Conservation (phyloP, 345 rosid species). For the Ricinus communis region DNA sequence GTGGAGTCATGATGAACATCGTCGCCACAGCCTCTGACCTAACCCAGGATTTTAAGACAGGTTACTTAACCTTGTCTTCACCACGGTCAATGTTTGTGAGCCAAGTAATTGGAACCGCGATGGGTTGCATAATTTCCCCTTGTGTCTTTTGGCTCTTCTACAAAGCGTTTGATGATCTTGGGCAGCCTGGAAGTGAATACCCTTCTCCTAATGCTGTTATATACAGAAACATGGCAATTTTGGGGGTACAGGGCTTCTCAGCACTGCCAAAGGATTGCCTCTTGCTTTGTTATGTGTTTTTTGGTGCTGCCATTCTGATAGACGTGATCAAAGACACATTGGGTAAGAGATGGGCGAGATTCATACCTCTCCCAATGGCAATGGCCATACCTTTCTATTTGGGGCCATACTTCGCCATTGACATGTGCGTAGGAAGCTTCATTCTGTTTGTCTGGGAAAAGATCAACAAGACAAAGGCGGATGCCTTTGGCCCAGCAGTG, state of each 20-base stretch:
- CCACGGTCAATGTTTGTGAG: constrained; percentile 56
- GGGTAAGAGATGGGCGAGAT: constrained; percentile 35
- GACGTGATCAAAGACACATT: constrained; percentile 31
- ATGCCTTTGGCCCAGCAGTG: constrained; percentile 27
- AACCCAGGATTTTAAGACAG: constrained; percentile 56
- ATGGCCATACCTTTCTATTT: constrained; percentile 57
- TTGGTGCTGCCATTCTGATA: constrained; percentile 40
- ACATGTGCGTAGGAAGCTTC: constrained; percentile 57
- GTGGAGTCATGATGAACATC: constrained; percentile 54
- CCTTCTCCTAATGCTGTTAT: constrained; percentile 49
- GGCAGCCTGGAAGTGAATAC: constrained; percentile 38
- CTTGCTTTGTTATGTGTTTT: constrained; percentile 40
- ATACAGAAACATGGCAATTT: constrained; percentile 48
- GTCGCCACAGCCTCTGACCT: constrained; percentile 52
- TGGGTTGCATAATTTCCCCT: constrained; percentile 53
- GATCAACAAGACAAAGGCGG: constrained; percentile 35
- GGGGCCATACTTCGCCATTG: constrained; percentile 49
- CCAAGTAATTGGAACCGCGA: constrained; percentile 53
- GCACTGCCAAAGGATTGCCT: constrained; percentile 51
- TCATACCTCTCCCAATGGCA: constrained; percentile 48
- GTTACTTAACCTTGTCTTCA: constrained; percentile 47
- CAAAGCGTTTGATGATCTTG: constrained; percentile 47
- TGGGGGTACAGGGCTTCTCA: constrained; percentile 56
- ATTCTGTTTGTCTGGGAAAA: constrained; percentile 45
- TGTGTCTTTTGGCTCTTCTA: constrained; percentile 45